These are phyloP conservation scores for Cladophialophora immunda DNA, from an alignment of 2,329 filamentous ascomycete species.

Conservation along the genomic window DNA sequence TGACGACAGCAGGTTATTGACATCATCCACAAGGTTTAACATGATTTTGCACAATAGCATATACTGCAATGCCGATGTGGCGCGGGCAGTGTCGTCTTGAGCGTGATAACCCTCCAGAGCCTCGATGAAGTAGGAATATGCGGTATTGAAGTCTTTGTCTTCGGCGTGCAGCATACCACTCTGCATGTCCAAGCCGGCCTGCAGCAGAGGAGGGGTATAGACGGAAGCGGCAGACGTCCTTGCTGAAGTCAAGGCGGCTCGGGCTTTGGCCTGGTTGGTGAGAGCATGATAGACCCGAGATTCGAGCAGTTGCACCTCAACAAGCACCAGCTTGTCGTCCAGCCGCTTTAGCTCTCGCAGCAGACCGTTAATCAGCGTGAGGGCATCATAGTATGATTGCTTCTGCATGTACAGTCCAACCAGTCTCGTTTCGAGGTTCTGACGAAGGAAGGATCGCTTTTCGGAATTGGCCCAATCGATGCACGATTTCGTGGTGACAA, in stretches of 20 bases:
- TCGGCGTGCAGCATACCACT: constrained; percentile 98
- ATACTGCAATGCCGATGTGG: constrained; percentile 98
- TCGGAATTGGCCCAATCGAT: constrained; percentile 86
- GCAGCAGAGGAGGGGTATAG: constrained; percentile 93
- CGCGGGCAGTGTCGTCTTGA: constrained; percentile 85
- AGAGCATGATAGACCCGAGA: constrained; percentile 97
- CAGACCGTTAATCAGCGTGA: constrained; percentile 94
- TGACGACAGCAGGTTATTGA: constrained; percentile 90
- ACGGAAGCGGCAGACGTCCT: constrained; percentile 95
- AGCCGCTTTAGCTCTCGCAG: constrained; percentile 96
- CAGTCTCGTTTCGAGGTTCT: constrained; percentile 96
- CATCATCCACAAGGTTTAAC: constrained; percentile 96
- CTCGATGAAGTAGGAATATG: constrained; percentile 99
- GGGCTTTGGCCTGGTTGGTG: constrained; percentile 94
- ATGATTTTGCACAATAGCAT: constrained; percentile 99
- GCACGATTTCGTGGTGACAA: constrained; percentile 95
- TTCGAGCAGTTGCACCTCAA: constrained; percentile 97
- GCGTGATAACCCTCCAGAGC: constrained; percentile 96
- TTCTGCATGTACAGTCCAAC: constrained; percentile 96
- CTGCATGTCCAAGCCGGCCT: constrained; percentile 98
- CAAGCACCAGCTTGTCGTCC: constrained; percentile 96
- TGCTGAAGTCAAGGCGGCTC: constrained; percentile 91
- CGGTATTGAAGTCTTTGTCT: constrained; percentile 98
- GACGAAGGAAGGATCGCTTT: constrained; percentile 92
- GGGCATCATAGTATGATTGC: constrained; percentile 95